phyloP scores from a whole-genome alignment of 805 yeast species.

The Metschnikowia lunata region DNA sequence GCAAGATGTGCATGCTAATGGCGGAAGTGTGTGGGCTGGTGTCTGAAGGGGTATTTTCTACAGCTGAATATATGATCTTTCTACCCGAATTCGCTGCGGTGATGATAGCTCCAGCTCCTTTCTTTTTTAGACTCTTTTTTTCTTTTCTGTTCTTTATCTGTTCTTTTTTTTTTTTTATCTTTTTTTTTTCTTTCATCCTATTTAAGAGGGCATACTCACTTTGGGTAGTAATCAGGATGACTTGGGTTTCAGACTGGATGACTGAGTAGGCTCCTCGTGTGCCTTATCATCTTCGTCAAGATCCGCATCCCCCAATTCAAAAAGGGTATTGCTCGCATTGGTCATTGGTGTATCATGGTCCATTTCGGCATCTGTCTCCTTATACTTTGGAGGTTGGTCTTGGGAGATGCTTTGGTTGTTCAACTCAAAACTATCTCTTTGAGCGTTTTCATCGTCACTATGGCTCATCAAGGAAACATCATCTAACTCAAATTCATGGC shows the following conservation, averaged over 20 bases:
- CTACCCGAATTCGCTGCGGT: too few relatives aligned
- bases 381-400: slow-evolving; percentile 32
- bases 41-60: not conserved
- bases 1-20: slow-evolving; percentile 31
- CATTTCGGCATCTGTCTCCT: slow-evolving; percentile 16
- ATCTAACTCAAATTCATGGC: slow-evolving; percentile 58
- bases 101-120: too few relatives aligned
- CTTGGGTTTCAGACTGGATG: too few relatives aligned
- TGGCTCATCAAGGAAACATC: slow-evolving; percentile 52
- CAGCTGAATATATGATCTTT: too few relatives aligned
- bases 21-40: slow-evolving; percentile 42
- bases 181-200: too few relatives aligned
- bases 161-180: too few relatives aligned
- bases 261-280: too few relatives aligned
- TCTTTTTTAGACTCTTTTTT: too few relatives aligned
- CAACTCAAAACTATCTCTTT: slow-evolving; percentile 38
- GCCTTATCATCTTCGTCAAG: slow-evolving; percentile 13
- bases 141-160: too few relatives aligned
- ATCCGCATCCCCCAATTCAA: slow-evolving; percentile 40
- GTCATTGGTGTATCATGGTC: slow-evolving; percentile 11
- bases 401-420: slow-evolving; percentile 16
- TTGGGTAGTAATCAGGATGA: too few relatives aligned
- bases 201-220: too few relatives aligned
- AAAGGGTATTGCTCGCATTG: slow-evolving; percentile 29
- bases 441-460: slow-evolving; percentile 34